Evolutionary conservation across 2,329 filamentous ascomycete species (phyloP), one percentile per base, ranked within the genome.

Genomic region (Graphium sp.): DNA sequence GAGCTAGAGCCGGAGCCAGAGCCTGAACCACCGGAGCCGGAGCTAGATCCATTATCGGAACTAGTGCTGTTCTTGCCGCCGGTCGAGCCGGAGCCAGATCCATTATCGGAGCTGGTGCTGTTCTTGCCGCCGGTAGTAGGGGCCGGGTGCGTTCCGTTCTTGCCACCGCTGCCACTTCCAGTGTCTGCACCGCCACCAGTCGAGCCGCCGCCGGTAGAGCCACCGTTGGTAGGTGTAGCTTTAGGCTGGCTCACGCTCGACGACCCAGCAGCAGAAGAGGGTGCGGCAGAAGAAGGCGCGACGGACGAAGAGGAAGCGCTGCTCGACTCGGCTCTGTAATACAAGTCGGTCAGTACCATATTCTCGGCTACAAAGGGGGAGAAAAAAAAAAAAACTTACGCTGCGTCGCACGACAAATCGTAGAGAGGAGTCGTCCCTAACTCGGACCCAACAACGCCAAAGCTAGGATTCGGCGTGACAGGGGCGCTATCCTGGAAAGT

Each of bases 401-500:
- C 36, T 34, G 44, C 48, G 32, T 53, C 47, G 56, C 72, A 80
- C 24, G 63, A 65, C 30, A 79, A 63, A 43, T 78, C 66, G 45
- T 62, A 78, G 19, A 75, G 52, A 15, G 74, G 70, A 26, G 53
- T 66, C 35, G 52, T 56, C 40, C 50, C 54, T 37, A 74, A 47
- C 25, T 55, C 47, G 30, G 54, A 55, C 35, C 69, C 69, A 31
- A 80, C 56, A 39, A 87, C 55, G 32, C 79, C 78, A 41, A 85
- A 87, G 46, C 66, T 73, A 23, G 77, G 75, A 52, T 57, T 66
- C 19, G 74, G 71, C 4, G 63, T 63, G 27, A 52, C 56, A 12
- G 63, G 63, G 22, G 56, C 56, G 24, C 68, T 58, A 39, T 87
- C 79, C 45, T 79, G 70, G 16, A 85, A 65, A 28, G 70, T 80